Conservation (phyloP, 78 protist genomes). For the Dictyostelium purpureum region DNA sequence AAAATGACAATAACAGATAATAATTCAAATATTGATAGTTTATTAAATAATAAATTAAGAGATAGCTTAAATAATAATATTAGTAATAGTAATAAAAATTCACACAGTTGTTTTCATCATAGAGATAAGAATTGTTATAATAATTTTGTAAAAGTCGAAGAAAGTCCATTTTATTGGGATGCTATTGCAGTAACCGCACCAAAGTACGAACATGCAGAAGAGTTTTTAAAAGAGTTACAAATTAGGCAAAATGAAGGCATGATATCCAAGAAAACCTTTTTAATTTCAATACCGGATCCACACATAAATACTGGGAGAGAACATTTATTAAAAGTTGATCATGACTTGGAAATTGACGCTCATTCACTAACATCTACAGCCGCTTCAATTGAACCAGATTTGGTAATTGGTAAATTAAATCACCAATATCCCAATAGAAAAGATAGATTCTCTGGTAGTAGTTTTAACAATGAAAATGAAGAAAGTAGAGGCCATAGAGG, state of each 20-base stretch:
- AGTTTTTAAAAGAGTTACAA: slow-evolving; percentile 49
- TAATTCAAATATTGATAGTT: too few relatives aligned
- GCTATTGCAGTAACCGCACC: slow-evolving; percentile 67
- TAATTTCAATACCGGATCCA: slow-evolving; percentile 64
- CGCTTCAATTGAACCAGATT: too few relatives aligned
- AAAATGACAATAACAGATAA: too few relatives aligned
- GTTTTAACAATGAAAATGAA: not conserved
- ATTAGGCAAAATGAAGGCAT: slow-evolving; percentile 53
- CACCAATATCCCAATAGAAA: too few relatives aligned
- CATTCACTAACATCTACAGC: not conserved
- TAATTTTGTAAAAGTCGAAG: too few relatives aligned
- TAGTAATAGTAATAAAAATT: too few relatives aligned
- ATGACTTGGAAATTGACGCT: not conserved
- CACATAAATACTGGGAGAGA: not conserved
- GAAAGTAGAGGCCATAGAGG: not conserved
- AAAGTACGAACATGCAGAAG: slow-evolving; percentile 49
- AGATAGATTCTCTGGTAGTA: too few relatives aligned
- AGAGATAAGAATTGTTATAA: too few relatives aligned
- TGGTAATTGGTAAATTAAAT: too few relatives aligned
- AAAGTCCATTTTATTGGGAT: slow-evolving; percentile 28
- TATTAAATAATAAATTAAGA: too few relatives aligned
- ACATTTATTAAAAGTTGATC: not conserved
- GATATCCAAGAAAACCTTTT: not conserved
- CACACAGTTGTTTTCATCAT: too few relatives aligned
- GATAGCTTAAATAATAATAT: too few relatives aligned